A percentile compares a stretch with the other conserved stretches of the same genome.
These are phyloP conservation scores for Lasiodiplodia citricola DNA, from an alignment of 2,329 filamentous ascomycete genomes.

Conservation along the genomic window DNA sequence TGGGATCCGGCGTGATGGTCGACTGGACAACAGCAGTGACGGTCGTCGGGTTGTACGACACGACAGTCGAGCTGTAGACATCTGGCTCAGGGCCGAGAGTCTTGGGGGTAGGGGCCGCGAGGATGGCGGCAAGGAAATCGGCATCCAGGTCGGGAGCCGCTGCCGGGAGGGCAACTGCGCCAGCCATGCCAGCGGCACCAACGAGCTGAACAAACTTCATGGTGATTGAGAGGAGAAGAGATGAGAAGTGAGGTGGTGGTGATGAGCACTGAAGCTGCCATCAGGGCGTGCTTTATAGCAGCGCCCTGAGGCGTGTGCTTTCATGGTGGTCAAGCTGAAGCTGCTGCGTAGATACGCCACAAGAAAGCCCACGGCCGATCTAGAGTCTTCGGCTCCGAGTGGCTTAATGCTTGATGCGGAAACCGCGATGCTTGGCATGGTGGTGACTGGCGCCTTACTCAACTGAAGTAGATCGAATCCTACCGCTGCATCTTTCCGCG, in stretches of 20 bases:
- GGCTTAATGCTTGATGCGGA: neutral
- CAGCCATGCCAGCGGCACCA: slow-evolving; percentile 3
- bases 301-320: neutral
- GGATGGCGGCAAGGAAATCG: neutral
- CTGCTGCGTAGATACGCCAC: neutral
- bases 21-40: neutral
- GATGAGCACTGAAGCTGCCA: neutral
- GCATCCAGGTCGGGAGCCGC: neutral
- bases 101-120: neutral
- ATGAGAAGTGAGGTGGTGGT: neutral
- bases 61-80: neutral
- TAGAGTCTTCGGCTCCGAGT: neutral
- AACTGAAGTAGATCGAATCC: neutral
- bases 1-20: neutral
- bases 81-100: neutral
- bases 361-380: neutral
- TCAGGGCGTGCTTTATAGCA: neutral
- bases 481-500: neutral
- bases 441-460: neutral
- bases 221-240: neutral
- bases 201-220: slow-evolving; percentile 1
- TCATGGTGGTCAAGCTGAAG: neutral
- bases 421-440: slow-evolving; percentile 1
- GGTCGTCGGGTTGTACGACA: neutral
- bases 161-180: neutral